Base-by-base conservation (phyloP, 768 basidiomycete species). In the Russula virescens region DNA sequence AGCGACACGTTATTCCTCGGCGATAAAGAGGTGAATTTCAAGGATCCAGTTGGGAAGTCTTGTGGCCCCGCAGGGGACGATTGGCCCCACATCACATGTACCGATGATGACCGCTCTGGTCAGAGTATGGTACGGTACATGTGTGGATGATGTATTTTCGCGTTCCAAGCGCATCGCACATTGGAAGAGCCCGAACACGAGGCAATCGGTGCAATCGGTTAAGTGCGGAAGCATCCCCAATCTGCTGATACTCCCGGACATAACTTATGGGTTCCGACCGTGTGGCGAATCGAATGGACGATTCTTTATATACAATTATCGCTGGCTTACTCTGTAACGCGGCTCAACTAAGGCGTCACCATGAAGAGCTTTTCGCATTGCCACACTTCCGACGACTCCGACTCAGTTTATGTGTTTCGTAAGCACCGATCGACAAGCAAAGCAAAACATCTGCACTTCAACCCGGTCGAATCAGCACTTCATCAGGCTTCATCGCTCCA, bases 51-150 rank as follows among this genome's bases (percentile, higher is more conserved):
- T 21, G 43, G 49, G 61, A n/a, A 57, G 50, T 18, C 19, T 23
- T 43, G 46, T 34, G 45, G 46, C 42, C 52, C 19, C n/a, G n/a
- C n/a, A n/a, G n/a, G n/a, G n/a, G n/a, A n/a, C n/a, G n/a, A n/a
- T n/a, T n/a, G n/a, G 56, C 51, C 49, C 57, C 57, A 48, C 57
- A 48, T 18, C 56, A 23, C 51, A 26, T 47, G 51, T 31, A 47
- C 62, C 35, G 45, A 35, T 63, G 45, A 35, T 63, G 56, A 62
- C 45, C 56, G 58, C 11, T 38, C 48, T 34, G 40, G 43, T 58
- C 18, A 38, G 47, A 52, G 9, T 28, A 52, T 21, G 23, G 25
- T 28, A 19, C 13, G 18, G 11, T 25, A 23, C 45, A 28, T 21
- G 26, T 50, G 8, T n/a, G 43, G 8, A 21, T 63, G 38, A 58